A percentile compares a stretch with the other conserved stretches of the same genome.
These are phyloP conservation scores for Phallus indusiatus DNA, from an alignment of 768 basidiomycete genomes.

Conservation along the genomic window DNA sequence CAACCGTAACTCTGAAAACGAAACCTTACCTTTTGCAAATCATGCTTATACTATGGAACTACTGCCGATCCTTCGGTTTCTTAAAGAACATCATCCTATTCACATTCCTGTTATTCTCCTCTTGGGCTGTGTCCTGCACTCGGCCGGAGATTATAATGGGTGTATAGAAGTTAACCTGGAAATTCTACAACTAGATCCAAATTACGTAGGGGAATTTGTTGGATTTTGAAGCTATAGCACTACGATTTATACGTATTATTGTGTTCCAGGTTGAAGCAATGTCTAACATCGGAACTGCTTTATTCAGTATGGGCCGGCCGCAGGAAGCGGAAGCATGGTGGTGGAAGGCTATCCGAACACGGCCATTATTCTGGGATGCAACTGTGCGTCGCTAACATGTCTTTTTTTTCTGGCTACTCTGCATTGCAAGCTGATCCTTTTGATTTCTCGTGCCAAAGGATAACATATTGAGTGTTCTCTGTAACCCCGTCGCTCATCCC, in stretches of 20 bases:
- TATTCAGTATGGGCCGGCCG: constrained; percentile 23
- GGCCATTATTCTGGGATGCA: constrained; percentile 27
- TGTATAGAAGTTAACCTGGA: constrained; percentile 23
- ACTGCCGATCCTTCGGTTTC: constrained; percentile 23
- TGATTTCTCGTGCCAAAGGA: constrained; percentile 15
- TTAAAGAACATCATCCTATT: constrained; percentile 23
- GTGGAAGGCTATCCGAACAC: constrained; percentile 28
- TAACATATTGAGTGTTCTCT: constrained; percentile 26
- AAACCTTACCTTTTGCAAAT: constrained; percentile 5
- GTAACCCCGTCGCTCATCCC: not conserved
- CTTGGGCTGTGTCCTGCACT: constrained; percentile 27
- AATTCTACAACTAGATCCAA: constrained; percentile 23
- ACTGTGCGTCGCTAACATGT: not conserved
- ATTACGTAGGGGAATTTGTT: constrained; percentile 13
- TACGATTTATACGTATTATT: not conserved
- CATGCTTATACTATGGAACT: constrained; percentile 20
- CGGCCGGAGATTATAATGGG: constrained; percentile 23
- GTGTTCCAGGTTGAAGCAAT: constrained; percentile 28
- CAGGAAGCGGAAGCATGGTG: constrained; percentile 29
- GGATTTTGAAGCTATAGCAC: not conserved
- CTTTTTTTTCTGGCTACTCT: not conserved
- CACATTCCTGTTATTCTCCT: constrained; percentile 27
- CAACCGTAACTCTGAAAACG: constrained; percentile 1
- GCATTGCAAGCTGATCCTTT: not conserved
- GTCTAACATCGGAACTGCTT: constrained; percentile 31